phyloP scores from a whole-genome alignment of 2,329 filamentous ascomycete species.

The Monosporascus cannonballus region DNA sequence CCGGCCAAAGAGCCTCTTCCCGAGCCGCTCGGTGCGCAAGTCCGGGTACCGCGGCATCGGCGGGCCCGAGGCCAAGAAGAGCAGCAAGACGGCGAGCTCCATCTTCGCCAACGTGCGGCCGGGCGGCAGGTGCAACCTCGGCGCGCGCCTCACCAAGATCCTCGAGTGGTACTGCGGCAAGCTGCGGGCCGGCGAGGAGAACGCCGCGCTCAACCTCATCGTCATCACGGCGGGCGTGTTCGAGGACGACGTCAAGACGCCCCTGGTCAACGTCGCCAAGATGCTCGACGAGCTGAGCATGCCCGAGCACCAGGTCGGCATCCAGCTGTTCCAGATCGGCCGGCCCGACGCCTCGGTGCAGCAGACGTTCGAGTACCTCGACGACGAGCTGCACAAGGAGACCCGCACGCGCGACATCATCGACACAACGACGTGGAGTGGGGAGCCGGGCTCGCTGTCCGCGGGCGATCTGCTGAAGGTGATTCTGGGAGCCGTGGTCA shows the following conservation, averaged over 20 bases:
- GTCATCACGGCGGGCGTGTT: conserved; percentile 6
- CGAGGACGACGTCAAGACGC: conserved; percentile 13
- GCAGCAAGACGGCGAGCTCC: not conserved
- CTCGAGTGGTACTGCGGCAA: conserved; percentile 4
- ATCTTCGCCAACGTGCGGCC: conserved; percentile 2
- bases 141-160: conserved; percentile 3
- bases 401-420: conserved; percentile 12
- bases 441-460: conserved; percentile 6
- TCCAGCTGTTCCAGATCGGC: conserved; percentile 17
- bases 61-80: conserved; percentile 1
- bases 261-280: conserved; percentile 10
- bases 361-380: conserved; percentile 13
- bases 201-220: conserved; percentile 4
- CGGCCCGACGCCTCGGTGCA: conserved; percentile 6
- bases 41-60: conserved; percentile 4
- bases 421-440: conserved; percentile 9
- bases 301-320: conserved; percentile 16
- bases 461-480: conserved; percentile 14
- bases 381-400: conserved; percentile 17
- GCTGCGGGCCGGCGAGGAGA: conserved; percentile 1
- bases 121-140: conserved; percentile 1
- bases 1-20: conserved; percentile 4
- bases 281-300: conserved; percentile 12
- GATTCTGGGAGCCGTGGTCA: conserved; percentile 14
- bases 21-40: conserved; percentile 1